Percentiles rank a stretch among this genome's conserved stretches.
Conservation (phyloP, 306 rosid genomes). For the Glycyrrhiza uralensis region DNA sequence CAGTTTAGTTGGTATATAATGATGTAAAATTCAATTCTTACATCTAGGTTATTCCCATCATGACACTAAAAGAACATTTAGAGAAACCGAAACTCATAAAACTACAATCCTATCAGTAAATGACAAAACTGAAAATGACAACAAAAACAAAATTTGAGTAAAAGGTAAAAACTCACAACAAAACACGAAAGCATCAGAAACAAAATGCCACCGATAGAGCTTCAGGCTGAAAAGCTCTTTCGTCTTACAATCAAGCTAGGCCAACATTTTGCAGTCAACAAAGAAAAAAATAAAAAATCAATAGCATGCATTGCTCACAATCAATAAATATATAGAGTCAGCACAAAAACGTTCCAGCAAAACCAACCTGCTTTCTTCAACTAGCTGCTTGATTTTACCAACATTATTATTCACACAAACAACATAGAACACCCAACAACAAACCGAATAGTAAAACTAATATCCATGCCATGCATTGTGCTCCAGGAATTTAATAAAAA, state of each 20-base stretch:
- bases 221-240: neutral
- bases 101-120: neutral
- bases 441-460: neutral
- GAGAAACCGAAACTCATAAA: neutral
- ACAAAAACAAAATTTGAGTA: neutral
- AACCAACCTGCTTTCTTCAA: neutral
- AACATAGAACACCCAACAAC: neutral
- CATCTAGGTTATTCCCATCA: neutral
- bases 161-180: neutral
- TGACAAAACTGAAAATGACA: neutral
- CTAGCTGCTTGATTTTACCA: neutral
- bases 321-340: too few relatives aligned
- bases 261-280: neutral
- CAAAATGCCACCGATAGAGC: neutral
- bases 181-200: neutral
- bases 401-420: neutral
- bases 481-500: neutral
- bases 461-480: neutral
- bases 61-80: neutral
- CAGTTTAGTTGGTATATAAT: neutral
- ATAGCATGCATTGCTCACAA: too few relatives aligned
- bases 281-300: neutral
- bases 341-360: neutral
- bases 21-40: neutral
- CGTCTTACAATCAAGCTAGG: neutral